phyloP scores from a whole-genome alignment of 768 basidiomycete genomes.

The Macrolepiota fuliginosa region DNA sequence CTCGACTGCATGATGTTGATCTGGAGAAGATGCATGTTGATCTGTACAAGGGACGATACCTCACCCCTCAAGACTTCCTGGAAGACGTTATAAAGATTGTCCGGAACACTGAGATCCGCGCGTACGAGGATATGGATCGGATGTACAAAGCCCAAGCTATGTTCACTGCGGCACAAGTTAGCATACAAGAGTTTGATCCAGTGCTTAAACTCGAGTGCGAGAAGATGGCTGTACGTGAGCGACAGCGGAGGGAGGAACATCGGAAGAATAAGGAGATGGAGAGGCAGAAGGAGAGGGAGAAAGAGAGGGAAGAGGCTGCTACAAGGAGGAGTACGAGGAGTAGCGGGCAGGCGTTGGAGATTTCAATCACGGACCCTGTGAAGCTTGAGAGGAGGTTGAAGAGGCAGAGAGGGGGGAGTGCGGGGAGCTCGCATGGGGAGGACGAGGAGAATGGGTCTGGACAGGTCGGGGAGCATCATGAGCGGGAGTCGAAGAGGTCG shows the following conservation, averaged over 20 bases:
- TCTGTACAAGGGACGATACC: slow-evolving; percentile 81
- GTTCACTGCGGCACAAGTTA: slow-evolving; percentile 82
- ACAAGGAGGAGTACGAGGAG: slow-evolving; percentile 68
- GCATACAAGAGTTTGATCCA: slow-evolving; percentile 82
- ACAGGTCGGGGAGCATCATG: slow-evolving; percentile 28
- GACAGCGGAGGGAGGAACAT: slow-evolving; percentile 59
- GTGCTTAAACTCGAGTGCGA: slow-evolving; percentile 81
- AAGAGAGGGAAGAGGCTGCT: slow-evolving; percentile 31
- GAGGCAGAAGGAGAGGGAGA: slow-evolving; percentile 35
- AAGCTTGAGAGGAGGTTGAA: slow-evolving; percentile 75
- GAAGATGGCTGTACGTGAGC: slow-evolving; percentile 78
- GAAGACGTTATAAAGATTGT: slow-evolving; percentile 80
- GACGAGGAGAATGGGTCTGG: slow-evolving; percentile 47
- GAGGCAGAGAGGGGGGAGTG: slow-evolving; percentile 56
- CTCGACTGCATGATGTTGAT: slow-evolving; percentile 80
- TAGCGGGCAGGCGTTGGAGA: slow-evolving; percentile 70
- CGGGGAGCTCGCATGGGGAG: slow-evolving; percentile 47
- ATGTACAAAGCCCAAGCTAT: slow-evolving; percentile 84
- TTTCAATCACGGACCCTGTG: slow-evolving; percentile 71
- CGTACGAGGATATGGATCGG: slow-evolving; percentile 68
- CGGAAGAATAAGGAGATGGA: slow-evolving; percentile 48
- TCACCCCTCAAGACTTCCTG: slow-evolving; percentile 86
- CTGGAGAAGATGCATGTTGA: slow-evolving; percentile 87
- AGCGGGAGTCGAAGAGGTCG: slow-evolving; percentile 56
- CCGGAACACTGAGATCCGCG: slow-evolving; percentile 62